Percentiles rank a stretch among this genome's conserved stretches.
Conservation (phyloP, 2,329 filamentous ascomycete genomes). For the Beauveria medogensis region DNA sequence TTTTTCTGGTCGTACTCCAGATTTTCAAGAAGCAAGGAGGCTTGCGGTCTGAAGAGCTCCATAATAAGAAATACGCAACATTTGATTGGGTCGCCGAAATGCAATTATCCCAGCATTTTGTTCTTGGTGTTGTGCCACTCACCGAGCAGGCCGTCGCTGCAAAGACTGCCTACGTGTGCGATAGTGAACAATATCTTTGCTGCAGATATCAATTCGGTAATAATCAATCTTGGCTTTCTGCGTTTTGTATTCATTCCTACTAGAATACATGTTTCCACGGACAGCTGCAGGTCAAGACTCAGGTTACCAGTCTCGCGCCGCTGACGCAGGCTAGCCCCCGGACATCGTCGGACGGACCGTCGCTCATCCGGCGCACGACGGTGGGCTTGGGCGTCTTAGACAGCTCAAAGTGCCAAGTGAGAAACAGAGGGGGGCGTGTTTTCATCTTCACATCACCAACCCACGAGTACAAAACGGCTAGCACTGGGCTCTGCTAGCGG, state of each 20-base stretch:
- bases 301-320: background rate
- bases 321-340: background rate
- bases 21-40: background rate
- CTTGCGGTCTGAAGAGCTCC: background rate
- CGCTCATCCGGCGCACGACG: background rate
- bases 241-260: no score
- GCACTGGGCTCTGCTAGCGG: background rate
- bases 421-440: background rate
- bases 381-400: background rate
- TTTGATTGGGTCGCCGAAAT: background rate
- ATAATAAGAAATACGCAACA: background rate
- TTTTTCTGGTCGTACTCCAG: background rate
- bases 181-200: no score
- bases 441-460: background rate
- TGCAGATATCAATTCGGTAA: no score
- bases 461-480: background rate
- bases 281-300: no score
- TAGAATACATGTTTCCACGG: no score
- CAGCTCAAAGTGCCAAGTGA: background rate
- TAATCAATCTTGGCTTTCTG: no score
- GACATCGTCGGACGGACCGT: slow-evolving; percentile 5
- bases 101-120: background rate
- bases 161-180: no score
- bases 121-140: background rate
- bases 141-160: background rate